phyloP scores from a whole-genome alignment of 192 early-diverging fungal genomes.

The Backusella liffmaniae region DNA sequence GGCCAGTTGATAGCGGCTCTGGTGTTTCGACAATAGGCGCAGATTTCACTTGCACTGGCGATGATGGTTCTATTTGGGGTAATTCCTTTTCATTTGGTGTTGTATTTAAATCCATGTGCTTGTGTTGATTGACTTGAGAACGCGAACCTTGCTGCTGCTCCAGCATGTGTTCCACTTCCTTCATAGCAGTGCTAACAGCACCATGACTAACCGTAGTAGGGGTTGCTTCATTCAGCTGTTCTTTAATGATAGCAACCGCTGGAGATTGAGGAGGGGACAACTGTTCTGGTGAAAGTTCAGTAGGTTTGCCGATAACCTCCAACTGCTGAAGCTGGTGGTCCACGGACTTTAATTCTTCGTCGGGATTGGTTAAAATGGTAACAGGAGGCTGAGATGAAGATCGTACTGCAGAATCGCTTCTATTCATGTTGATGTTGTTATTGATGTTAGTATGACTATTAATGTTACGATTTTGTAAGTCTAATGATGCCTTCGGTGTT shows the following conservation, averaged over 20 bases:
- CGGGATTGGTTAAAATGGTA: conserved; percentile 17
- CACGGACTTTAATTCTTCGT: conserved; percentile 23
- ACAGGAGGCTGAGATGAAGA: neutral
- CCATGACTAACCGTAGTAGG: neutral
- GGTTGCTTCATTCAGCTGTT: neutral
- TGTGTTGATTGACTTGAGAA: neutral
- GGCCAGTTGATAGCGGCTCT: neutral
- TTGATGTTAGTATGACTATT: neutral
- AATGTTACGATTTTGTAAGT: neutral
- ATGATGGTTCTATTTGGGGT: neutral
- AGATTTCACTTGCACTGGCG: neutral
- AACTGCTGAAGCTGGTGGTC: conserved; percentile 9
- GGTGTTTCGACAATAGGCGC: neutral
- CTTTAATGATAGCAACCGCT: neutral
- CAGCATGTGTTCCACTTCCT: conserved; percentile 1
- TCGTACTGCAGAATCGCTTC: neutral
- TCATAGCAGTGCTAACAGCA: conserved; percentile 4
- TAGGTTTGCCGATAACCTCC: neutral
- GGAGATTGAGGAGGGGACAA: neutral
- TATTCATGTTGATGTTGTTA: neutral
- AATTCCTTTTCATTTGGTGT: neutral
- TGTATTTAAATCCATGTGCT: neutral
- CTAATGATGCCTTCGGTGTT: neutral
- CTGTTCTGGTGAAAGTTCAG: neutral
- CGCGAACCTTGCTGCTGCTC: neutral